A percentile compares a stretch with the other conserved stretches of the same genome.
phyloP scores from a whole-genome alignment of 2,329 filamentous ascomycete species.

The Phaeosphaeriaceae sp. region DNA sequence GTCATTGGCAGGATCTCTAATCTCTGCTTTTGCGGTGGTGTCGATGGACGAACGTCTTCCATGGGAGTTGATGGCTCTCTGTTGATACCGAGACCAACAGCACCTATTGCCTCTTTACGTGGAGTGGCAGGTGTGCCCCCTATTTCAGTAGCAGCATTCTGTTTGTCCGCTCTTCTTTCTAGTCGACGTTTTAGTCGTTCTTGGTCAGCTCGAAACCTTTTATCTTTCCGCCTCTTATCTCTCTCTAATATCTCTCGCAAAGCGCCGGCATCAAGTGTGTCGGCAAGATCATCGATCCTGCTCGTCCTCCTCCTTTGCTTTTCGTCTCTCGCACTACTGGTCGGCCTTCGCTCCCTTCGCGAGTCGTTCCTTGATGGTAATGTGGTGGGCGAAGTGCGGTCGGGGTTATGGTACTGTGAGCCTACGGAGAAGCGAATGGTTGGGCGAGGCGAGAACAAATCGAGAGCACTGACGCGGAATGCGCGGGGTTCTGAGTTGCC shows the following conservation, averaged over 20 bases:
- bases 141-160: conserved; percentile 64
- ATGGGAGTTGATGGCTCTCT: conserved; percentile 63
- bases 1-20: conserved; percentile 25
- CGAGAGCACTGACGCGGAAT: conserved; percentile 80
- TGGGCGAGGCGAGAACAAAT: conserved; percentile 83
- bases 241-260: conserved; percentile 89
- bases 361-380: conserved; percentile 56
- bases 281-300: conserved; percentile 73
- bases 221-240: conserved; percentile 79
- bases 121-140: conserved; percentile 63
- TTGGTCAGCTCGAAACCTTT: conserved; percentile 71
- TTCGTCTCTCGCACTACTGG: conserved; percentile 51
- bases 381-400: conserved; percentile 43
- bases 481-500: conserved; percentile 75
- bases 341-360: conserved; percentile 61
- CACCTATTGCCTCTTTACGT: conserved; percentile 52
- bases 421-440: conserved; percentile 77
- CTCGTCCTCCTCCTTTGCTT: conserved; percentile 64
- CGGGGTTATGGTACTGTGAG: conserved; percentile 60
- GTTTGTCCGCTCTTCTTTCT: conserved; percentile 68
- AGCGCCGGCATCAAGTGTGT: conserved; percentile 83
- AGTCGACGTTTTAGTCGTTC: conserved; percentile 71
- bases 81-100: conserved; percentile 62
- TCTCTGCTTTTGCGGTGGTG: conserved; percentile 31
- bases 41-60: conserved; percentile 55